Evolutionary conservation across 2,329 filamentous ascomycete genomes (phyloP).

Genomic region (Fusarium sp.): DNA sequence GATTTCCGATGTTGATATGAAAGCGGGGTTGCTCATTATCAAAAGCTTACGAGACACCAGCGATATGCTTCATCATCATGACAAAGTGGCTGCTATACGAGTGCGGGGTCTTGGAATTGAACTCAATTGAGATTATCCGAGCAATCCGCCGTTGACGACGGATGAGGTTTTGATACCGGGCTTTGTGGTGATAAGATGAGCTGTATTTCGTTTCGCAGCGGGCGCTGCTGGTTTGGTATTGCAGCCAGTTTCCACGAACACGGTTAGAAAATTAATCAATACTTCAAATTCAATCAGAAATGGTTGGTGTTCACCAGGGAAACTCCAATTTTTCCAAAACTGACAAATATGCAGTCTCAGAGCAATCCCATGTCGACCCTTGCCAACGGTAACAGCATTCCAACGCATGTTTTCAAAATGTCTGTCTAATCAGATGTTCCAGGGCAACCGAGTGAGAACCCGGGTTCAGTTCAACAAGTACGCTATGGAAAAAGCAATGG

Average conservation of each 20-base stretch:
- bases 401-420: neutral
- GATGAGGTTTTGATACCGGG: neutral
- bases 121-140: conserved; percentile 8
- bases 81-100: conserved; percentile 19
- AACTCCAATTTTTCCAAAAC: too few species aligned
- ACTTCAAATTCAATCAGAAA: too few species aligned
- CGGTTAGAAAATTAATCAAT: too few species aligned
- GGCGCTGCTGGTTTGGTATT: neutral
- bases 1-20: neutral
- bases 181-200: conserved; percentile 3
- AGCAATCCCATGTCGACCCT: conserved; percentile 25
- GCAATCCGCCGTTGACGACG: neutral
- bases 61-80: conserved; percentile 16
- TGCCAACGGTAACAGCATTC: conserved; percentile 22
- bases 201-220: neutral
- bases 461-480: conserved; percentile 41
- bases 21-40: conserved; percentile 1
- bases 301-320: too few species aligned
- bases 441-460: conserved; percentile 46
- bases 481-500: conserved; percentile 47
- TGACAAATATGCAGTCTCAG: neutral
- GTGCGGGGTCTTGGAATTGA: conserved; percentile 9
- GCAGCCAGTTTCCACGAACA: neutral
- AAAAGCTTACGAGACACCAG: neutral
- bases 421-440: neutral